These are phyloP conservation scores for Cladosporium oxysporum DNA, from an alignment of 2,329 filamentous ascomycete genomes.

Conservation along the genomic window DNA sequence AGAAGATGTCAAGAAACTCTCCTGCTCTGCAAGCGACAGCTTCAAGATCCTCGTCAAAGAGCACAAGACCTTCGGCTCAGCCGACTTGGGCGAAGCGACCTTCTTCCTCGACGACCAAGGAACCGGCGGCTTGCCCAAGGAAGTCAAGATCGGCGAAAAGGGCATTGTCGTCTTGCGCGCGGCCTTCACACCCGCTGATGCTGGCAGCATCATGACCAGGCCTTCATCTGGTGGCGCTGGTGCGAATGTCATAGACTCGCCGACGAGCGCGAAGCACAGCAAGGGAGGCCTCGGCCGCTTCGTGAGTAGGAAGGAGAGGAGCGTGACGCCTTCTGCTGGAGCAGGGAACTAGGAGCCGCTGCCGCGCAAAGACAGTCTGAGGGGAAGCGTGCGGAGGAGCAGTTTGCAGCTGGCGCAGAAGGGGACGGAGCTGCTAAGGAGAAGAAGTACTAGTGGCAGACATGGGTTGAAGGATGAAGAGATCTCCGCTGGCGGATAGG, in stretches of 20 bases:
- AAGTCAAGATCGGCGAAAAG: conserved; percentile 71
- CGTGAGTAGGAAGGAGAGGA: conserved; percentile 32
- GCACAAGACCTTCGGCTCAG: conserved; percentile 79
- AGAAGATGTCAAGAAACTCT: conserved; percentile 65
- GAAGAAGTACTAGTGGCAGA: neutral
- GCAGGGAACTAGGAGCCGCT: conserved; percentile 18
- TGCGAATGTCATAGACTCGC: conserved; percentile 6
- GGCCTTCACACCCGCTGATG: conserved; percentile 33
- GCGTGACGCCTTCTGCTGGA: conserved; percentile 31
- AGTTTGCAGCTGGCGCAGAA: conserved; percentile 5
- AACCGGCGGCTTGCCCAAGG: conserved; percentile 68
- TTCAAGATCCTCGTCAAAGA: conserved; percentile 87
- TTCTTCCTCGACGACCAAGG: conserved; percentile 88
- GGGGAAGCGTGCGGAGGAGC: neutral
- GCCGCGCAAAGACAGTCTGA: conserved; percentile 13
- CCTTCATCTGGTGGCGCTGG: conserved; percentile 22
- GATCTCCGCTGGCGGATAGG: neutral
- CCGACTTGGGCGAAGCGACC: conserved; percentile 81
- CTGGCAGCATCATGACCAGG: conserved; percentile 25
- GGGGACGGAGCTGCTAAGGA: neutral
- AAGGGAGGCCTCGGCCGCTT: conserved; percentile 32
- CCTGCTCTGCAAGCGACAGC: conserved; percentile 76
- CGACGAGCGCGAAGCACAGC: conserved; percentile 20
- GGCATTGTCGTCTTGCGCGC: conserved; percentile 63
- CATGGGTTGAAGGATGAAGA: neutral